Conservation (phyloP, 1,284 basidiomycete genomes). For the Gomphus bonarii region DNA sequence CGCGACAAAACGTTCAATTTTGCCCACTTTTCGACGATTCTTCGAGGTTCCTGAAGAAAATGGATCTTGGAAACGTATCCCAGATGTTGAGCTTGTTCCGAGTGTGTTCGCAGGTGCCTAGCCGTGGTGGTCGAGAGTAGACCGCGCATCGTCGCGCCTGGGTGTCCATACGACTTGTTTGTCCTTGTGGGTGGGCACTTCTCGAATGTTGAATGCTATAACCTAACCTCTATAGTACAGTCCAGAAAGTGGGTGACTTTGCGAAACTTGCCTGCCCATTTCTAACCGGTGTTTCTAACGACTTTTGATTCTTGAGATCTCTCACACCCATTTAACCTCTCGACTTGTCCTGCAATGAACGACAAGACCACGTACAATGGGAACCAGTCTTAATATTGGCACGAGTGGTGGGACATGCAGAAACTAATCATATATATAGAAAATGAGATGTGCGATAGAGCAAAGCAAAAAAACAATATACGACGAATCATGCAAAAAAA, state of each 20-base stretch:
- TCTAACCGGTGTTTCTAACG: background rate
- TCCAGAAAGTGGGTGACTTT: background rate
- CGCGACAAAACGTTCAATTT: conserved; percentile 1
- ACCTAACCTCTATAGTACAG: background rate
- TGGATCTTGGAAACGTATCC: background rate
- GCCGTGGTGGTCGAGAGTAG: conserved; percentile 10
- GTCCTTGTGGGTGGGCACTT: conserved; percentile 4
- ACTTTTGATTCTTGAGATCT: background rate
- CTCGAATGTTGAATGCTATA: background rate
- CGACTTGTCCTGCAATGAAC: background rate
- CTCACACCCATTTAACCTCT: no score
- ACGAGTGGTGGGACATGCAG: no score
- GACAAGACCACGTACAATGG: background rate
- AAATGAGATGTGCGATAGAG: background rate
- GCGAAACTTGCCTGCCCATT: background rate
- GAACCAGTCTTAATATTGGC: background rate
- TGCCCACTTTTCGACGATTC: background rate
- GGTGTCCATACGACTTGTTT: conserved; percentile 8
- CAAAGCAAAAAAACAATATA: no score
- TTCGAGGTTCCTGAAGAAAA: background rate
- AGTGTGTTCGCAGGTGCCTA: conserved; percentile 2
- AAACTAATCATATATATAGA: background rate
- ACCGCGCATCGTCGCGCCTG: conserved; percentile 12
- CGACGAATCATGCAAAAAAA: no score
- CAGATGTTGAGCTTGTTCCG: background rate